Evolutionary conservation across 2,329 filamentous ascomycete species (phyloP).

Genomic region (Boeremia lycopersici): DNA sequence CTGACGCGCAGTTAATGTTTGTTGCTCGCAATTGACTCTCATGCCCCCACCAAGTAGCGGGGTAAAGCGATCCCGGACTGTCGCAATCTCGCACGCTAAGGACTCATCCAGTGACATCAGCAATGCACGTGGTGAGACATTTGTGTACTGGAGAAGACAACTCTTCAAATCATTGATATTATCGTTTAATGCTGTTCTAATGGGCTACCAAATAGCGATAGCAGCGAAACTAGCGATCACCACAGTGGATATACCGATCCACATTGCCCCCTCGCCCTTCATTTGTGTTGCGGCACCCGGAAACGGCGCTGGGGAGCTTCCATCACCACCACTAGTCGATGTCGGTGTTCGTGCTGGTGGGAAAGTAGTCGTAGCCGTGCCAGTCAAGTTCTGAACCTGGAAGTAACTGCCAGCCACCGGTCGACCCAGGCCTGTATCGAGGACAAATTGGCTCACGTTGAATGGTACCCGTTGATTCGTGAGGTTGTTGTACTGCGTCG

Average conservation of each 20-base stretch:
- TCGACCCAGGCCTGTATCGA: slow-evolving; percentile 34
- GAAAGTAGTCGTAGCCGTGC: slow-evolving; percentile 26
- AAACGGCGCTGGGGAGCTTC: slow-evolving; percentile 12
- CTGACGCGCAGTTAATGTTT: slow-evolving; percentile 12
- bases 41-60: slow-evolving; percentile 5
- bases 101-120: slow-evolving; percentile 10
- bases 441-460: slow-evolving; percentile 44
- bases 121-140: slow-evolving; percentile 1
- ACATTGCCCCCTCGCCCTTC: slow-evolving; percentile 19
- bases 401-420: slow-evolving; percentile 50
- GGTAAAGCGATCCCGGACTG: slow-evolving; percentile 1
- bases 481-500: slow-evolving; percentile 34
- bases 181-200: not conserved
- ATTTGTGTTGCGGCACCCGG: slow-evolving; percentile 21
- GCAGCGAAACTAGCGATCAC: slow-evolving; percentile 29
- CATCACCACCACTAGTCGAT: slow-evolving; percentile 6
- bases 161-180: too few species aligned
- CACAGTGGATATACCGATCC: slow-evolving; percentile 21
- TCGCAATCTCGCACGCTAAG: slow-evolving; percentile 2
- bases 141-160: not conserved
- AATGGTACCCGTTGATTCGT: slow-evolving; percentile 40
- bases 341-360: slow-evolving; percentile 21
- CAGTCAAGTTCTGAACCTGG: slow-evolving; percentile 40
- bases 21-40: slow-evolving; percentile 4
- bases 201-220: slow-evolving; percentile 23